A percentile compares a stretch with the other conserved stretches of the same genome.
These are phyloP conservation scores for Ganoderma multipileum DNA, from an alignment of 1,284 basidiomycete genomes.

Conservation along the genomic window DNA sequence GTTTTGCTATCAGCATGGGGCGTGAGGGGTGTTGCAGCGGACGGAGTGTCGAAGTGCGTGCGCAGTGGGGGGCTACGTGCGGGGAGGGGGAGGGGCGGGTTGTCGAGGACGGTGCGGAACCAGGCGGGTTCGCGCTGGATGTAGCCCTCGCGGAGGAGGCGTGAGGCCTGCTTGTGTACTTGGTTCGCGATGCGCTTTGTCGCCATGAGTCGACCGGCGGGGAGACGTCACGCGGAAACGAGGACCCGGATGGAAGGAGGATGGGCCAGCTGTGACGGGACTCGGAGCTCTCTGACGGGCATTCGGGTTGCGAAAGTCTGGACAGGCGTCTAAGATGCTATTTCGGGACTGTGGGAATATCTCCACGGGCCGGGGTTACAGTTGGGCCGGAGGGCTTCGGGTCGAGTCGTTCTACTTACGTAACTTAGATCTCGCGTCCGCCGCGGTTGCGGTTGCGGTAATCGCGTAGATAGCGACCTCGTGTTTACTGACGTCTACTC, in stretches of 20 bases:
- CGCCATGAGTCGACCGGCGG: slow-evolving; percentile 52
- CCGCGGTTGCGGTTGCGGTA: too few species aligned
- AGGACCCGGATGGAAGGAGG: background rate
- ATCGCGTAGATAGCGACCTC: background rate
- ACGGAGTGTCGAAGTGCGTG: slow-evolving; percentile 54
- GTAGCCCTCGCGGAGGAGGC: slow-evolving; percentile 78
- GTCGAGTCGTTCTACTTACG: too few species aligned
- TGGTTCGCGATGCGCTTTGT: slow-evolving; percentile 86
- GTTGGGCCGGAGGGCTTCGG: too few species aligned
- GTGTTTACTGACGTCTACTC: background rate
- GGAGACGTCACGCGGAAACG: slow-evolving; percentile 1
- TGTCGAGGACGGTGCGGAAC: slow-evolving; percentile 86
- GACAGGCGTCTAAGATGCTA: slow-evolving; percentile 10
- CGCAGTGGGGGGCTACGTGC: slow-evolving; percentile 72
- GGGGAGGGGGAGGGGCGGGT: slow-evolving; percentile 89
- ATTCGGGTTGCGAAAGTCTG: background rate
- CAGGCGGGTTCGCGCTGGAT: slow-evolving; percentile 81
- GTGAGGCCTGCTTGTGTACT: slow-evolving; percentile 88
- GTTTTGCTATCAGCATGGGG: slow-evolving; percentile 41
- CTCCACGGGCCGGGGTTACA: background rate
- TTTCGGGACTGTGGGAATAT: slow-evolving; percentile 1
- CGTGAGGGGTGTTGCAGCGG: slow-evolving; percentile 17
- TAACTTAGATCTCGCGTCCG: background rate
- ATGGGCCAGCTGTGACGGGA: background rate
- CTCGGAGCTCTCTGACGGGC: too few species aligned